A percentile compares a stretch with the other conserved stretches of the same genome.
phyloP scores from a whole-genome alignment of 805 yeast species.

The Metschnikowia koreensis region DNA sequence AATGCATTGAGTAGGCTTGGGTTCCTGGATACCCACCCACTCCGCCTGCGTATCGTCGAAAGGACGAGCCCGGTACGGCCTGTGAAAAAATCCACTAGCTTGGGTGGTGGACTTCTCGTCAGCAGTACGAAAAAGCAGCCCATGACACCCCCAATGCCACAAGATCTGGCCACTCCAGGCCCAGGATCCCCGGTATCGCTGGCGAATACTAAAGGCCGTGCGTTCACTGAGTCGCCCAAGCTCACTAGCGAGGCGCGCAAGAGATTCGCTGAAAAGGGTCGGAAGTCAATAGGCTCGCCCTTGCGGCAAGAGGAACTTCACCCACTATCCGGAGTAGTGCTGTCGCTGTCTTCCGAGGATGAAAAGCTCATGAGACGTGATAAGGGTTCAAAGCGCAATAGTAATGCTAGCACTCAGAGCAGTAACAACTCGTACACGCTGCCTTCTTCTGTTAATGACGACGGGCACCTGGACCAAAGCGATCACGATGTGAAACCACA shows the following conservation, averaged over 20 bases:
- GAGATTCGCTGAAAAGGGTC: conserved; percentile 4
- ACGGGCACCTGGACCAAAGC: conserved; percentile 15
- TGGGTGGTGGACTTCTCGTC: conserved; percentile 27
- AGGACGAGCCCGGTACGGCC: conserved; percentile 5
- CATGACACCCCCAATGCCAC: conserved; percentile 6
- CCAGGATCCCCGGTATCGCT: conserved; percentile 6
- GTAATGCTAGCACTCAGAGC: conserved; percentile 14
- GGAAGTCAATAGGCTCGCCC: conserved; percentile 17
- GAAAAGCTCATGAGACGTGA: conserved; percentile 19
- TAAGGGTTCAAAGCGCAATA: conserved; percentile 12
- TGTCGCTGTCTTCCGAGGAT: conserved; percentile 23
- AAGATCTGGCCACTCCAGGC: conserved; percentile 2
- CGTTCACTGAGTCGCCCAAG: conserved; percentile 25
- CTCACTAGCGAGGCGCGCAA: conserved; percentile 11
- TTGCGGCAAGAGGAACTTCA: conserved; percentile 8
- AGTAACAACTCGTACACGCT: conserved; percentile 28
- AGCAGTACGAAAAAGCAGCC: conserved; percentile 17
- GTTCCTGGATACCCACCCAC: conserved; percentile 43
- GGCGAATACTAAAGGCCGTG: conserved; percentile 11
- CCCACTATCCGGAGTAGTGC: conserved; percentile 18
- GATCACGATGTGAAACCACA: conserved; percentile 15
- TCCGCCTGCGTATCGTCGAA: conserved; percentile 32
- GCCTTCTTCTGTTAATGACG: conserved; percentile 37
- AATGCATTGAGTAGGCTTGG: conserved; percentile 42
- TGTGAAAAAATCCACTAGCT: conserved; percentile 17